These are phyloP conservation scores for Platanthera guangdongensis DNA, from an alignment of 106 monocot species.

Conservation along the genomic window DNA sequence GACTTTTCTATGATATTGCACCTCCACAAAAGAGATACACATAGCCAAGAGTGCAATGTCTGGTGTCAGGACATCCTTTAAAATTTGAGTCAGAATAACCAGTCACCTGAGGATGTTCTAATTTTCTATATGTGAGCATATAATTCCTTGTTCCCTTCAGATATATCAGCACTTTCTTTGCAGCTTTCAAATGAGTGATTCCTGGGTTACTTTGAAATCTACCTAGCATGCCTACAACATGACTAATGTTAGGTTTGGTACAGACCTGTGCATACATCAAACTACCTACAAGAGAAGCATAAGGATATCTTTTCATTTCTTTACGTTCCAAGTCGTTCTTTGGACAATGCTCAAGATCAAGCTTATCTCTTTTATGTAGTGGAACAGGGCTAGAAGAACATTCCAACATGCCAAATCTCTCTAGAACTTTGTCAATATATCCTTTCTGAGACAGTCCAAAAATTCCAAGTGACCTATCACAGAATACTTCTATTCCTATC, in stretches of 20 bases:
- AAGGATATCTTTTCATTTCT: slow-evolving; percentile 6
- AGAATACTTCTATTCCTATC: no score
- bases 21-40: no score
- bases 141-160: background rate
- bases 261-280: slow-evolving; percentile 4
- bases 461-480: no score
- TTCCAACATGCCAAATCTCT: no score
- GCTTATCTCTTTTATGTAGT: no score
- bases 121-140: slow-evolving; percentile 1
- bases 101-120: background rate
- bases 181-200: slow-evolving; percentile 2
- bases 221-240: background rate
- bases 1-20: no score
- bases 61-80: no score
- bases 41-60: no score
- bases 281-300: slow-evolving; percentile 3
- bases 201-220: slow-evolving; percentile 6
- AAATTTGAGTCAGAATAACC: background rate
- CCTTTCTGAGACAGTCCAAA: no score
- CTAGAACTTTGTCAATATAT: background rate
- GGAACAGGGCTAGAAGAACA: no score
- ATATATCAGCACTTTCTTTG: background rate
- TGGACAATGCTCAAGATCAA: background rate
- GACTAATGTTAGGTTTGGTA: background rate
- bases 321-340: background rate